Percentiles rank a stretch among this genome's conserved stretches.
Evolutionary conservation across 352 stramenopile species (phyloP).

Genomic region (Pythium oligandrum): DNA sequence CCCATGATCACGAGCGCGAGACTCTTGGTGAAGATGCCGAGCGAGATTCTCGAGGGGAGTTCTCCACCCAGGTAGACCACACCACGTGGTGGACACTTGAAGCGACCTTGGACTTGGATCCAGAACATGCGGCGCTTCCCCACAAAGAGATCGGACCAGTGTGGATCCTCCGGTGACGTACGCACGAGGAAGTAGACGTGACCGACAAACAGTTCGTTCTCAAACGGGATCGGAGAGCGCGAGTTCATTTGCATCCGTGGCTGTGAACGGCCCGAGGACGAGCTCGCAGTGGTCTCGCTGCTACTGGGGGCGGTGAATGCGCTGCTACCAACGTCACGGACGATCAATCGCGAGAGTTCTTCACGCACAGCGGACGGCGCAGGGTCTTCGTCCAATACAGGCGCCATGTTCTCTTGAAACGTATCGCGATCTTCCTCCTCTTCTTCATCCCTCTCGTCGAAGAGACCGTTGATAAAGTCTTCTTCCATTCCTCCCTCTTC

Average conservation of each 20-base stretch:
- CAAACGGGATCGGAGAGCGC: conserved; percentile 56
- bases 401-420: too few relatives aligned
- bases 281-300: background rate
- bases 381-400: too few relatives aligned
- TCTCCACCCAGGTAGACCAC: conserved; percentile 74
- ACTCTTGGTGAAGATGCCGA: conserved; percentile 73
- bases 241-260: conserved; percentile 52
- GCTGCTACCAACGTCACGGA: background rate
- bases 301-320: conserved; percentile 1
- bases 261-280: background rate
- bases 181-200: conserved; percentile 80
- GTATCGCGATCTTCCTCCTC: too few relatives aligned
- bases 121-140: conserved; percentile 77
- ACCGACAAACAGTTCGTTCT: conserved; percentile 85
- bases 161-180: conserved; percentile 48
- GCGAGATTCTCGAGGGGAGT: conserved; percentile 51
- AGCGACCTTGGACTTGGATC: conserved; percentile 85
- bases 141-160: conserved; percentile 51
- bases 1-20: conserved; percentile 73
- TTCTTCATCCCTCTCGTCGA: too few relatives aligned
- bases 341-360: too few relatives aligned
- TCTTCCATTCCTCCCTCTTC: too few relatives aligned
- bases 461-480: too few relatives aligned
- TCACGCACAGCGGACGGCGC: too few relatives aligned
- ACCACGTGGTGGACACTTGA: conserved; percentile 55